Evolutionary conservation across 495 filamentous ascomycete species (phyloP).

Genomic region (Penicillium lividum): DNA sequence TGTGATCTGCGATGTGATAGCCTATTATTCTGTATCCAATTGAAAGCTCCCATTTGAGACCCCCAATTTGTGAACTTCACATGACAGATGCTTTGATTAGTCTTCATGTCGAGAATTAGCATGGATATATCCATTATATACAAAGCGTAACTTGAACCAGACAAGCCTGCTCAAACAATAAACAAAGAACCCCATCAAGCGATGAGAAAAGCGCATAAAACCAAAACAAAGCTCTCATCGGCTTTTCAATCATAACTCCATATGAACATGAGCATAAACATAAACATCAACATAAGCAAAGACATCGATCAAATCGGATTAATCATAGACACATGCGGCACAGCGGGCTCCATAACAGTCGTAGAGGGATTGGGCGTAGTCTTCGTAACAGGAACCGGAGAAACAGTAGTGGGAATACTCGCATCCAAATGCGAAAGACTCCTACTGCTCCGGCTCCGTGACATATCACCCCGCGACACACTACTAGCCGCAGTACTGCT

Average conservation of each 20-base stretch:
- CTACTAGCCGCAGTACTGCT: constrained; percentile 33
- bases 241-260: constrained; percentile 16
- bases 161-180: not conserved
- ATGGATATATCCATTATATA: not conserved
- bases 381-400: constrained; percentile 28
- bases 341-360: constrained; percentile 26
- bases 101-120: too few relatives aligned
- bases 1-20: too few relatives aligned
- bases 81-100: too few relatives aligned
- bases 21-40: too few relatives aligned
- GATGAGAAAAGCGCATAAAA: not conserved
- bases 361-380: constrained; percentile 16
- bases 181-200: not conserved
- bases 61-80: too few relatives aligned
- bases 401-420: constrained; percentile 28
- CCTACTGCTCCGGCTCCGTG: constrained; percentile 38
- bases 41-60: too few relatives aligned
- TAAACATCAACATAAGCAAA: constrained; percentile 8
- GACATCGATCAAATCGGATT: constrained; percentile 40
- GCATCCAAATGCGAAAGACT: constrained; percentile 29
- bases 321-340: constrained; percentile 41
- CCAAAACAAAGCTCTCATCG: constrained; percentile 1
- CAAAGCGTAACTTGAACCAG: not conserved
- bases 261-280: not conserved
- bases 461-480: constrained; percentile 30